A percentile compares a stretch with the other conserved stretches of the same genome.
These are phyloP conservation scores for Juglanconis oblonga DNA, from an alignment of 2,329 filamentous ascomycete genomes.

Conservation along the genomic window DNA sequence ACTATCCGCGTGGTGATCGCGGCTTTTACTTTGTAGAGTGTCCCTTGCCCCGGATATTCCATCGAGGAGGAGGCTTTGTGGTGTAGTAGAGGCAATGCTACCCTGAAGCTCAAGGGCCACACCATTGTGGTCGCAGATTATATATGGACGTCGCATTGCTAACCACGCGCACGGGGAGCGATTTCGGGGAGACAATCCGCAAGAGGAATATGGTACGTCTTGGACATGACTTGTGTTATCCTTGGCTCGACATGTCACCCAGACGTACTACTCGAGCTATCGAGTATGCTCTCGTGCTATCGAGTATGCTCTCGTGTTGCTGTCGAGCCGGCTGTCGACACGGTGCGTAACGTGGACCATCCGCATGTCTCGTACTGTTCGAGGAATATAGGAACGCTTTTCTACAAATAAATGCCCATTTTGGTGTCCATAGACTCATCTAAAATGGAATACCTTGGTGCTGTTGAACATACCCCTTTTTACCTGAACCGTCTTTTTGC, in stretches of 20 bases:
- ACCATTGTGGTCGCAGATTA: not conserved
- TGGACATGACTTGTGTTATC: not conserved
- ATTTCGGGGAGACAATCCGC: not conserved
- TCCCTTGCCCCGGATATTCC: too few relatives aligned
- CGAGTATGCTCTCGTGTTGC: not conserved
- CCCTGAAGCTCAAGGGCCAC: not conserved
- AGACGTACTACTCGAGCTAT: not conserved
- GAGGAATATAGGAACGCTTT: too few relatives aligned
- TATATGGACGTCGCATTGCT: not conserved
- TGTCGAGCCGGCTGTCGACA: not conserved
- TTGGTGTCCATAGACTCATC: not conserved
- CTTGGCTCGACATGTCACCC: not conserved
- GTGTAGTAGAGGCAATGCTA: not conserved
- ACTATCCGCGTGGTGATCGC: not conserved
- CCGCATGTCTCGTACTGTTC: too few relatives aligned
- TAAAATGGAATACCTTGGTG: constrained; percentile 1
- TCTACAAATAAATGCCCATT: too few relatives aligned
- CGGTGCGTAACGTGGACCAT: too few relatives aligned
- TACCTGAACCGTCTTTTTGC: not conserved
- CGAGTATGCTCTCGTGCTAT: not conserved
- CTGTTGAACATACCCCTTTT: constrained; percentile 13
- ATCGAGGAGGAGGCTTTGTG: too few relatives aligned
- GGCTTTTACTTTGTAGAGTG: too few relatives aligned
- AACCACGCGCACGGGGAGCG: not conserved
- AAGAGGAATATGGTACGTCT: not conserved